phyloP scores from a whole-genome alignment of 2,329 filamentous ascomycete genomes.

The Diplodia sapinea region DNA sequence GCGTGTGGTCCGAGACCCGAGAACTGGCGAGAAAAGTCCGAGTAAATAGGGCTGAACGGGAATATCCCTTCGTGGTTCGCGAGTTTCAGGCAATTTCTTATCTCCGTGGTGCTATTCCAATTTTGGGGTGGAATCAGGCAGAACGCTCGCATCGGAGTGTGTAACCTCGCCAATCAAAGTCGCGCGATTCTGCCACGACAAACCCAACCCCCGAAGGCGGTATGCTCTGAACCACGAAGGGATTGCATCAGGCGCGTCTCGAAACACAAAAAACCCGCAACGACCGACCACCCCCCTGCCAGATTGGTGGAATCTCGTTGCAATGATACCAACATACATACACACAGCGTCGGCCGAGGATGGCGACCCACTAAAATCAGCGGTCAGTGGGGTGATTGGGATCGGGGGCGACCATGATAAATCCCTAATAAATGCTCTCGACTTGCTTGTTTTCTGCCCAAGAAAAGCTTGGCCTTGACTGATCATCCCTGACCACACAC shows the following conservation, averaged over 20 bases:
- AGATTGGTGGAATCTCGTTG: not conserved
- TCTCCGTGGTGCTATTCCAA: not conserved
- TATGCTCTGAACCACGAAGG: not conserved
- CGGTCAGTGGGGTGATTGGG: slow-evolving; percentile 27
- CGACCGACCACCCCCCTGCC: not conserved
- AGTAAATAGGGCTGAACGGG: not conserved
- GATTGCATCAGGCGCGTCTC: slow-evolving; percentile 9
- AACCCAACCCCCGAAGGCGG: not conserved
- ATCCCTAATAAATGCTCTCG: not conserved
- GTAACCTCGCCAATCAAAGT: not conserved
- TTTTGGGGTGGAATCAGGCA: not conserved
- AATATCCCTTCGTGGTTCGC: not conserved
- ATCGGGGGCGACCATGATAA: not conserved
- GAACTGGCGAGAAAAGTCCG: slow-evolving; percentile 20
- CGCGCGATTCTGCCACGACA: not conserved
- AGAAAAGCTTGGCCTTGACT: not conserved
- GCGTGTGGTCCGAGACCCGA: not conserved
- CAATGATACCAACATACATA: not conserved
- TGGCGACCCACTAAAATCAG: not conserved
- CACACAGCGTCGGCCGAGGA: slow-evolving; percentile 14
- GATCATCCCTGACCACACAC: not conserved
- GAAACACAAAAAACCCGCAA: not conserved
- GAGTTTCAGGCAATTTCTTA: not conserved
- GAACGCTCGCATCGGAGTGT: not conserved
- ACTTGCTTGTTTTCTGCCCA: not conserved